phyloP scores from a whole-genome alignment of 768 basidiomycete genomes.

The Mycena vitilis region DNA sequence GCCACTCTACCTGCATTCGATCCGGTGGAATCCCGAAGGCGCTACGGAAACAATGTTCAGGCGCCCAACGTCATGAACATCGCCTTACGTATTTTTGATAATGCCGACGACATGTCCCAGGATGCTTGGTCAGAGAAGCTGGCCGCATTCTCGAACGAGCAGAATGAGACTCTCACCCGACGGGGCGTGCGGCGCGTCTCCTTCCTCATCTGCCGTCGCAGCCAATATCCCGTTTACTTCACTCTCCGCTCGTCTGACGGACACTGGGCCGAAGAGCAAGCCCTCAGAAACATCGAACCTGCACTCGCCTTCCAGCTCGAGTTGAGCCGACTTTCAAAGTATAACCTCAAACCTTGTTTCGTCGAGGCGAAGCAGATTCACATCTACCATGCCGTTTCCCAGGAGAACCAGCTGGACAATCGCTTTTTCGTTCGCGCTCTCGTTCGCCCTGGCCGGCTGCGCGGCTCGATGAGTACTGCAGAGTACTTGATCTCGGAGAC shows the following conservation, averaged over 20 bases:
- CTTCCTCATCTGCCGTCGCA: slow-evolving; percentile 89
- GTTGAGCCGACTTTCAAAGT: slow-evolving; percentile 94
- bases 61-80: slow-evolving; percentile 95
- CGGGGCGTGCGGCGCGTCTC: slow-evolving; percentile 94
- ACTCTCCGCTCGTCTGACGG: slow-evolving; percentile 83
- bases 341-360: slow-evolving; percentile 95
- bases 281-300: slow-evolving; percentile 98
- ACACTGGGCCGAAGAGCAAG: slow-evolving; percentile 92
- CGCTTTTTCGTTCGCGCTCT: slow-evolving; percentile 98
- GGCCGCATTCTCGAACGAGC: slow-evolving; percentile 76
- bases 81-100: slow-evolving; percentile 88
- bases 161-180: slow-evolving; percentile 66
- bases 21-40: slow-evolving; percentile 74
- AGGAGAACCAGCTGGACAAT: slow-evolving; percentile 97
- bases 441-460: slow-evolving; percentile 93
- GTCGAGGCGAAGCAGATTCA: slow-evolving; percentile 98
- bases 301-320: slow-evolving; percentile 98
- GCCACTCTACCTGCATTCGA: slow-evolving; percentile 82
- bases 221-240: slow-evolving; percentile 94
- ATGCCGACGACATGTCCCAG: slow-evolving; percentile 82
- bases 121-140: slow-evolving; percentile 83
- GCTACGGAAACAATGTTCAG: slow-evolving; percentile 77
- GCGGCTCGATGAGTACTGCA: slow-evolving; percentile 93
- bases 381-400: slow-evolving; percentile 95
- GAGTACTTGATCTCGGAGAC: slow-evolving; percentile 99